These are phyloP conservation scores for Stemphylium vesicarium DNA, from an alignment of 2,329 filamentous ascomycete species.

Conservation along the genomic window DNA sequence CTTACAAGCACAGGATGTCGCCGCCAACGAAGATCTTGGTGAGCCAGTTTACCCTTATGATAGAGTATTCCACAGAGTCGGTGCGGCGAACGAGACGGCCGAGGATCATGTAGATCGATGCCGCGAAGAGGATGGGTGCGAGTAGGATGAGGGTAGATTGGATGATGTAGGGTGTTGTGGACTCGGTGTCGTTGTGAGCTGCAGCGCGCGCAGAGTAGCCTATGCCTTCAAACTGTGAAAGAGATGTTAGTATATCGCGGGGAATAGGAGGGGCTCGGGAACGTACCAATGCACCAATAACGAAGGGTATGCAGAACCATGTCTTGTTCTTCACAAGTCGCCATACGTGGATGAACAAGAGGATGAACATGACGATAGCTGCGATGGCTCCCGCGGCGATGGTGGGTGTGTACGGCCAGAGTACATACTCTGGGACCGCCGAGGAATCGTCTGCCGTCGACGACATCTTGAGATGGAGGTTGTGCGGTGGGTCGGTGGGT, in stretches of 20 bases:
- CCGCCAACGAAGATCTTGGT: slow-evolving; percentile 63
- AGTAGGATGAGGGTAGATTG: slow-evolving; percentile 44
- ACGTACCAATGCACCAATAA: slow-evolving; percentile 52
- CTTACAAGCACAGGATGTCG: slow-evolving; percentile 60
- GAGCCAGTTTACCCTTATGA: slow-evolving; percentile 55
- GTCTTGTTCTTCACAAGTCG: slow-evolving; percentile 53
- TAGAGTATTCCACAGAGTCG: slow-evolving; percentile 51
- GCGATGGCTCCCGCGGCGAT: slow-evolving; percentile 57
- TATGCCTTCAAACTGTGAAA: slow-evolving; percentile 44
- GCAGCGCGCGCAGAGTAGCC: slow-evolving; percentile 50
- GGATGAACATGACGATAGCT: slow-evolving; percentile 54
- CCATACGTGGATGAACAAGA: slow-evolving; percentile 53
- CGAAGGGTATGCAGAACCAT: slow-evolving; percentile 60
- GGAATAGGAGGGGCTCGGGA: neutral
- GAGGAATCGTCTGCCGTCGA: slow-evolving; percentile 13
- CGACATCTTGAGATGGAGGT: slow-evolving; percentile 19
- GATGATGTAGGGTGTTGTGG: slow-evolving; percentile 46
- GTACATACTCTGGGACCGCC: slow-evolving; percentile 26
- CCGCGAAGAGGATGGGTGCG: slow-evolving; percentile 56
- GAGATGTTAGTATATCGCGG: slow-evolving; percentile 2
- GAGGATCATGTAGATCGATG: slow-evolving; percentile 57
- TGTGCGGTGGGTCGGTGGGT: neutral
- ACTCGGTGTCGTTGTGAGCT: slow-evolving; percentile 42
- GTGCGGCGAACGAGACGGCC: slow-evolving; percentile 51
- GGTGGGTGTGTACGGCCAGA: slow-evolving; percentile 54